phyloP scores from a whole-genome alignment of 176 grass and related monocot genomes.

The Ensete glaucum region DNA sequence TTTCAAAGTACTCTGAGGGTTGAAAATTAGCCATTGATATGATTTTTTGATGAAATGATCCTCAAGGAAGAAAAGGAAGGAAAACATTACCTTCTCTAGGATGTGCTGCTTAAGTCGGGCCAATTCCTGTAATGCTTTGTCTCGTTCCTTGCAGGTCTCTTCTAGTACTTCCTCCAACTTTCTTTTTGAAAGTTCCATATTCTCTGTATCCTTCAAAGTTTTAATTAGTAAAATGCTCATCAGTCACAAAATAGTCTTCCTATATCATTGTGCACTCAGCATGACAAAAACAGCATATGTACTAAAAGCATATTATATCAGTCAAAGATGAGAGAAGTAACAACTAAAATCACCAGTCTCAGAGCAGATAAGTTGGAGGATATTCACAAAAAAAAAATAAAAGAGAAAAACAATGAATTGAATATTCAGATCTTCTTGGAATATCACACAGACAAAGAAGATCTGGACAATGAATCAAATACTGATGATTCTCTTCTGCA shows the following conservation, averaged over 20 bases:
- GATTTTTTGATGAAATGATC: neutral
- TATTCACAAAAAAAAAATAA: neutral
- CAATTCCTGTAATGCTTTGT: slow-evolving; percentile 77
- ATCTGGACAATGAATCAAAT: neutral
- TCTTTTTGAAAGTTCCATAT: slow-evolving; percentile 37
- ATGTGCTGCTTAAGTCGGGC: slow-evolving; percentile 86
- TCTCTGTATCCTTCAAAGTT: slow-evolving; percentile 64
- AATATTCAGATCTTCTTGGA: neutral
- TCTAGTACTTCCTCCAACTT: slow-evolving; percentile 50
- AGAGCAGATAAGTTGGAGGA: neutral
- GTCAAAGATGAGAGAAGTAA: neutral
- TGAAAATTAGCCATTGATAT: neutral
- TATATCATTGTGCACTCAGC: neutral
- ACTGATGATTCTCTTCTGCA: neutral
- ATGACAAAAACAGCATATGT: slow-evolving; percentile 12
- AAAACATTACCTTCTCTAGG: slow-evolving; percentile 61
- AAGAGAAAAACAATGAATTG: neutral
- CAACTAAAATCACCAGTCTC: neutral
- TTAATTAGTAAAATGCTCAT: slow-evolving; percentile 34
- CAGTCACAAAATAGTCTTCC: slow-evolving; percentile 23
- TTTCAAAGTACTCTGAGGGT: neutral
- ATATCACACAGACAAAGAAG: neutral
- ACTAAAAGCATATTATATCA: neutral
- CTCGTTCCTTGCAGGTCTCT: slow-evolving; percentile 43
- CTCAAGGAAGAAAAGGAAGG: neutral